Evolutionary conservation across 2,329 filamentous ascomycete genomes (phyloP).

Genomic region (Rhytidhysteron rufulum): DNA sequence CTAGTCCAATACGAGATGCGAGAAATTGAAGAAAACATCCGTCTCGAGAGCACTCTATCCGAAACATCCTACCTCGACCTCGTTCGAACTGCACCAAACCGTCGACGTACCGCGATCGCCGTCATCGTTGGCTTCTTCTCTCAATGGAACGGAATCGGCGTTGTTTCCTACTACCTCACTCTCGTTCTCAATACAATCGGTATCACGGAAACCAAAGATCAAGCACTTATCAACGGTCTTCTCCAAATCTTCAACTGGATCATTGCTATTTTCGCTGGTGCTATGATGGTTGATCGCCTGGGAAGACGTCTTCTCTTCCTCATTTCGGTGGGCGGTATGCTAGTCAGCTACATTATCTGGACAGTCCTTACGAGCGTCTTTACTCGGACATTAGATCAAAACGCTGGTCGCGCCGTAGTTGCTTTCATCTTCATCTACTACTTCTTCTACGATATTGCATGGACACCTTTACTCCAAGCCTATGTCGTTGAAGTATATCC

Average conservation of each 20-base stretch:
- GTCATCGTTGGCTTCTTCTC: slow-evolving; percentile 26
- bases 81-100: not conserved
- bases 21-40: slow-evolving; percentile 7
- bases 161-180: slow-evolving; percentile 17
- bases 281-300: slow-evolving; percentile 27
- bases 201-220: slow-evolving; percentile 17
- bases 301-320: slow-evolving; percentile 32
- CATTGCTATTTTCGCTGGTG: slow-evolving; percentile 21
- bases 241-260: slow-evolving; percentile 17
- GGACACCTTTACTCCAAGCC: slow-evolving; percentile 55
- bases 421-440: slow-evolving; percentile 50
- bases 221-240: slow-evolving; percentile 26
- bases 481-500: slow-evolving; percentile 50
- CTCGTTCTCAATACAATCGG: slow-evolving; percentile 22
- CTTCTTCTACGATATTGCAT: slow-evolving; percentile 54
- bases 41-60: slow-evolving; percentile 6
- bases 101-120: slow-evolving; percentile 18
- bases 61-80: slow-evolving; percentile 2
- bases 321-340: slow-evolving; percentile 26
- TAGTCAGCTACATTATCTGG: slow-evolving; percentile 29
- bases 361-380: slow-evolving; percentile 20
- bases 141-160: slow-evolving; percentile 23
- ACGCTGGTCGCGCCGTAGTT: slow-evolving; percentile 45
- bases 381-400: slow-evolving; percentile 7
- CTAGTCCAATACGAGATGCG: slow-evolving; percentile 10